These are phyloP conservation scores for Penicillium chermesinum DNA, from an alignment of 495 filamentous ascomycete species.

Conservation along the genomic window DNA sequence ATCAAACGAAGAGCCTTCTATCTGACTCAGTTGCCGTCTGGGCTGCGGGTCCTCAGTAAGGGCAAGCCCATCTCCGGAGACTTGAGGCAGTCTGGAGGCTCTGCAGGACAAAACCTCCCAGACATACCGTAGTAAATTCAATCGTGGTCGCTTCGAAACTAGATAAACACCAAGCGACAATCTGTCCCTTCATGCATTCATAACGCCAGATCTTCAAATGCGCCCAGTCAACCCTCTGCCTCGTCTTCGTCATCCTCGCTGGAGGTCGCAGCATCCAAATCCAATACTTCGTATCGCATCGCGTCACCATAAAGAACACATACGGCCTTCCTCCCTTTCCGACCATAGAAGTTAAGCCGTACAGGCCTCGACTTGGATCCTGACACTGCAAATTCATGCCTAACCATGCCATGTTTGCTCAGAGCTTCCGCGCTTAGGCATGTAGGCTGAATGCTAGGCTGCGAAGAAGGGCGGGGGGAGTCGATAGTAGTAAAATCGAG, in stretches of 20 bases:
- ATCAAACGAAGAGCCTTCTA: too few relatives aligned
- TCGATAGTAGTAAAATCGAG: slow-evolving; percentile 17
- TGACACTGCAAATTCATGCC: slow-evolving; percentile 31
- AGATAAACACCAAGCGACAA: too few relatives aligned
- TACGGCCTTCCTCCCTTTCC: slow-evolving; percentile 46
- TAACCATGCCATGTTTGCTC: slow-evolving; percentile 13
- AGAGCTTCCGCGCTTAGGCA: slow-evolving; percentile 21
- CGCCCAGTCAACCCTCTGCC: neutral
- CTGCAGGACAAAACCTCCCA: too few relatives aligned
- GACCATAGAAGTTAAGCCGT: slow-evolving; percentile 50
- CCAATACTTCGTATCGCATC: slow-evolving; percentile 52
- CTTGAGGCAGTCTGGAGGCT: too few relatives aligned
- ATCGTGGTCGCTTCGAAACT: too few relatives aligned
- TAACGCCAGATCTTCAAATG: neutral
- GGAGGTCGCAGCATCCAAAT: slow-evolving; percentile 42
- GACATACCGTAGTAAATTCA: too few relatives aligned
- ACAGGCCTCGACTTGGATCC: slow-evolving; percentile 41
- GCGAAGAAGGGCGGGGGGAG: slow-evolving; percentile 3
- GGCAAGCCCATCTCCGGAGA: too few relatives aligned
- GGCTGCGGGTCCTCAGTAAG: too few relatives aligned
- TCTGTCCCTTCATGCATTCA: neutral
- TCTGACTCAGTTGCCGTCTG: too few relatives aligned
- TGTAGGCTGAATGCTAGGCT: slow-evolving; percentile 15
- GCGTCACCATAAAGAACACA: slow-evolving; percentile 54
- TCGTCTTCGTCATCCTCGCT: slow-evolving; percentile 12